These are phyloP conservation scores for Gynandropsis gynandra DNA, from an alignment of 345 rosid species.

Conservation along the genomic window DNA sequence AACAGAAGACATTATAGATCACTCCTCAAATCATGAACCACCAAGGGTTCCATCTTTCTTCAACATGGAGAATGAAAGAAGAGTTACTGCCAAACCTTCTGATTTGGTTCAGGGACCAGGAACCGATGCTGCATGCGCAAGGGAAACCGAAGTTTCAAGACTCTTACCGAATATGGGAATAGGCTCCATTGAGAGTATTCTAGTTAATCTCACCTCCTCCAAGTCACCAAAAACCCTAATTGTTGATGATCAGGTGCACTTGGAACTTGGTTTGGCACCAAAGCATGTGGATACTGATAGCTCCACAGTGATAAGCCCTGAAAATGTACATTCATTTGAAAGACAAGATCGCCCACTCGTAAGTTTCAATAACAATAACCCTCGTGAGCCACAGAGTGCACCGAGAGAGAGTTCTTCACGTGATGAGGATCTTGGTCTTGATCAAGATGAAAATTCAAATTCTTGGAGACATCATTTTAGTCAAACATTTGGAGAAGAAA, in stretches of 20 bases:
- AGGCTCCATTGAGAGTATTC: conserved; percentile 19
- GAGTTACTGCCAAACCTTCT: conserved; percentile 10
- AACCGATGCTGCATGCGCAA: conserved; percentile 15
- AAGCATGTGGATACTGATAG: conserved; percentile 19
- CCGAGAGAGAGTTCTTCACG: conserved; percentile 4
- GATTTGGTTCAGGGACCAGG: conserved; percentile 23
- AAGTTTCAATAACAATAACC: conserved; percentile 13
- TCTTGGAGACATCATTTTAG: too few species aligned
- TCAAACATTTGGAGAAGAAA: not conserved
- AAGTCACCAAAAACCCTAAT: conserved; percentile 24
- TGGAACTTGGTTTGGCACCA: conserved; percentile 26
- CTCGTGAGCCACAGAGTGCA: conserved; percentile 11
- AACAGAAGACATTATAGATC: conserved; percentile 21
- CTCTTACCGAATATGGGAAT: conserved; percentile 8
- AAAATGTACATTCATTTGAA: not conserved
- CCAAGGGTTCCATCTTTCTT: conserved; percentile 15
- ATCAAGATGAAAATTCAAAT: not conserved
- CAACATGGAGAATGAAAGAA: conserved; percentile 19
- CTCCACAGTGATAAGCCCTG: conserved; percentile 5
- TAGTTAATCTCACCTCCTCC: conserved; percentile 22
- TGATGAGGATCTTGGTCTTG: too few species aligned
- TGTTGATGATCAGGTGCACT: conserved; percentile 13
- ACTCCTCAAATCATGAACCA: conserved; percentile 16
- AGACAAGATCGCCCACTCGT: conserved; percentile 16
- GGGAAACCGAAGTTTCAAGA: conserved; percentile 25